Base-by-base conservation (phyloP, 352 stramenopile species). In the Phytophthora parvispora region DNA sequence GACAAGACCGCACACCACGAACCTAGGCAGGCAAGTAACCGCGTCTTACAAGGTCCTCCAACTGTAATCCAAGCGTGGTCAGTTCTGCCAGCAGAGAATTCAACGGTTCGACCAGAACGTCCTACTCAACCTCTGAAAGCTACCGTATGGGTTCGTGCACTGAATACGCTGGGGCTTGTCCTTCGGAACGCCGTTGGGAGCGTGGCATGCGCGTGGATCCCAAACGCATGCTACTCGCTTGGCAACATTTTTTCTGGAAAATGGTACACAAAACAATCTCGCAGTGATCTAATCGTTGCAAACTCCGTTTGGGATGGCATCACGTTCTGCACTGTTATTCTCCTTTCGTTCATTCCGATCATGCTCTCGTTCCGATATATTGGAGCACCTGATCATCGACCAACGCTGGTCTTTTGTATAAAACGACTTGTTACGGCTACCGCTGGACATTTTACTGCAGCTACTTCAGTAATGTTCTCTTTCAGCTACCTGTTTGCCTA, bases 241-340 rank as follows among this genome's bases (percentile, higher is more conserved):
- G 64, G 64, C 2, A 66, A 72, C 24, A 36, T 72, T 45, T 71
- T 66, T 34, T 60, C 38, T 2, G 56, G 64, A 5, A 71, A 61
- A 56, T 38, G 27, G 4, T 61, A 56, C 20, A n/a, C 25, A 2
- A n/a, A 57, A 4, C 64, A 72, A 7, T 67, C 64, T 6, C 29
- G 48, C 15, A 16, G 8, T 9, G 64, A 67, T 15, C 10, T 72
- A 5, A 53, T 72, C 0, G 29, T 67, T 7, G 49, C 64, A 13
- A 72, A 67, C 20, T 51, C 49, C 1, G 43, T 60, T 1, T 72
- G 50, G 49, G 25, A 25, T 34, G 34, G 18, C 15, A 47, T 71
- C 25, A 16, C 50, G 10, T 67, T 49, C 18, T 67, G 50, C 16
- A 20, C 32, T 10, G 38, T 60, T 12, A 38, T 66, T 3, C 53